Conservation (phyloP, 257 asterid species). For the Solanum sejunctum region DNA sequence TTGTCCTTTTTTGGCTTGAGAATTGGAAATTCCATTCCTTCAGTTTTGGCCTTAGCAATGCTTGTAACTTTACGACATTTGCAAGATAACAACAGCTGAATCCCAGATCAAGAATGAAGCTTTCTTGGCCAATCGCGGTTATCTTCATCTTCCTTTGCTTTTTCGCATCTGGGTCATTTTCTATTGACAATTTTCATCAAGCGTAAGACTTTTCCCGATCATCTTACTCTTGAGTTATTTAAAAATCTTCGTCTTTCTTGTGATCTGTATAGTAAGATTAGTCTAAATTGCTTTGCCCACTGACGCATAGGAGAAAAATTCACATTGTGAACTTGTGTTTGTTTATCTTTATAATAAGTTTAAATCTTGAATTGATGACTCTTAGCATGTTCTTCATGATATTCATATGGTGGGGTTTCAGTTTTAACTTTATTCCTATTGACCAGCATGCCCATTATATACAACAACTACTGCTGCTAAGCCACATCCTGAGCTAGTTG, state of each 20-base stretch:
- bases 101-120: constrained; percentile 58
- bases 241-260: neutral
- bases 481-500: neutral
- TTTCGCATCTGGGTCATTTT: constrained; percentile 34
- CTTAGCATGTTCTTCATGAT: neutral
- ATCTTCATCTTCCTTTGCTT: constrained; percentile 27
- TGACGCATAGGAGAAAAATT: neutral
- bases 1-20: neutral
- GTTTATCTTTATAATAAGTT: neutral
- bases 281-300: neutral
- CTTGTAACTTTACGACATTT: constrained; percentile 22
- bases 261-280: neutral
- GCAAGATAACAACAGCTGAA: neutral
- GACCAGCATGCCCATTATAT: neutral
- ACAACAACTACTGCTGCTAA: neutral
- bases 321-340: neutral
- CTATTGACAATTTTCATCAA: constrained; percentile 50
- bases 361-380: neutral
- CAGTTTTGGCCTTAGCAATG: neutral
- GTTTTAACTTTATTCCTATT: neutral
- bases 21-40: constrained; percentile 16
- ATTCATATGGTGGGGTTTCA: neutral
- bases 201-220: constrained; percentile 49
- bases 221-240: neutral
- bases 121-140: constrained; percentile 22